Percentiles rank a stretch among this genome's conserved stretches.
Evolutionary conservation across 495 filamentous ascomycete genomes (phyloP).

Genomic region (Daldinia caldariorum): DNA sequence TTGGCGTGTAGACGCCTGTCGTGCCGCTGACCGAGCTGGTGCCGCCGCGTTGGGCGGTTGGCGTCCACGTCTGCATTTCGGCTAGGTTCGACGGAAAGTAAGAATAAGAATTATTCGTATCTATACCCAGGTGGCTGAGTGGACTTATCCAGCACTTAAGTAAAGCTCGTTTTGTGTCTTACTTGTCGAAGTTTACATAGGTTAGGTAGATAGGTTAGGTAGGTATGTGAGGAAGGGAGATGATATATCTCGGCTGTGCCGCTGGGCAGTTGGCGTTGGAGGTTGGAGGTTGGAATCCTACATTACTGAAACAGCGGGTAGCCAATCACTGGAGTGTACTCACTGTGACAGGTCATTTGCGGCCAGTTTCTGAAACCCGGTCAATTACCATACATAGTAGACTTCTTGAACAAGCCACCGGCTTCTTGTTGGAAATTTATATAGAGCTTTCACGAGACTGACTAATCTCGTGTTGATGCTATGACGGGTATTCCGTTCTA

Average conservation of each 20-base stretch:
- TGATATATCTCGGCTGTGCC: neutral
- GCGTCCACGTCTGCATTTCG: neutral
- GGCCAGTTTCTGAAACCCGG: neutral
- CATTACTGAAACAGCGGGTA: neutral
- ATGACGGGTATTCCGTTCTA: too few species aligned
- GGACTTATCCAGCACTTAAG: neutral
- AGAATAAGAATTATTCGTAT: too few species aligned
- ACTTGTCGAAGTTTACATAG: neutral
- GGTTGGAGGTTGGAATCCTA: neutral
- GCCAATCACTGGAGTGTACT: neutral
- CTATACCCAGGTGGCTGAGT: neutral
- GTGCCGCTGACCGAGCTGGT: conserved; percentile 3
- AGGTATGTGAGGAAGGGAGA: neutral
- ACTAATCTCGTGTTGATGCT: too few species aligned
- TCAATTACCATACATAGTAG: too few species aligned
- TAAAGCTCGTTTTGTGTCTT: neutral
- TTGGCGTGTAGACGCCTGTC: conserved; percentile 1
- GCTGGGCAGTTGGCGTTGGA: neutral
- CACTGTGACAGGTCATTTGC: conserved; percentile 1
- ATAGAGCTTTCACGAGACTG: too few species aligned
- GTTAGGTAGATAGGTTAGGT: neutral
- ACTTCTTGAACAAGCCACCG: too few species aligned
- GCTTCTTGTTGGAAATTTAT: too few species aligned
- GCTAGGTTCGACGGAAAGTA: neutral
- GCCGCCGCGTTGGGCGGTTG: neutral